Conservation (phyloP, 441 rosid genomes). For the Raphanus hybrid region DNA sequence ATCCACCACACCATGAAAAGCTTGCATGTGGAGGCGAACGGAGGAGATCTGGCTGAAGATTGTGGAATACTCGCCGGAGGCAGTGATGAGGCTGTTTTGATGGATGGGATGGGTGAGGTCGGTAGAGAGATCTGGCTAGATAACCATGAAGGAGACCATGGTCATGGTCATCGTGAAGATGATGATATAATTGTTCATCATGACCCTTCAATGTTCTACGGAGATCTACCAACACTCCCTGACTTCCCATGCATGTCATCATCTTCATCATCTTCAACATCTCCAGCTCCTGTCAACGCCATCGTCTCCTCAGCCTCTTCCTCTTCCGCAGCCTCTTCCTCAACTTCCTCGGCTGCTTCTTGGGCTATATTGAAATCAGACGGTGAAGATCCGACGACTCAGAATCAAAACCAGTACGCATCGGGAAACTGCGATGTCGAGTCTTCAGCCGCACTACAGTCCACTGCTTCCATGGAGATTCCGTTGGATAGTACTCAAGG, state of each 20-base stretch:
- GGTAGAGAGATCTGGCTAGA: too few species aligned
- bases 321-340: conserved; percentile 69
- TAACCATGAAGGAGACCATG: not conserved
- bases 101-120: too few species aligned
- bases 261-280: conserved; percentile 83
- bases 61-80: too few species aligned
- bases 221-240: conserved; percentile 74
- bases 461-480: conserved; percentile 81
- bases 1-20: too few species aligned
- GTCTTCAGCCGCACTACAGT: conserved; percentile 54
- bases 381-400: conserved; percentile 48
- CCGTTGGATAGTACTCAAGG: conserved; percentile 44
- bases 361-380: conserved; percentile 78
- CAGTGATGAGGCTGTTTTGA: too few species aligned
- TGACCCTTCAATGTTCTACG: conserved; percentile 65
- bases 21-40: too few species aligned
- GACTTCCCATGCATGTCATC: conserved; percentile 97
- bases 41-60: too few species aligned
- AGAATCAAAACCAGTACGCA: conserved; percentile 30
- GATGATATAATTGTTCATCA: conserved; percentile 61
- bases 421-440: conserved; percentile 45
- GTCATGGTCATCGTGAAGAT: conserved; percentile 42
- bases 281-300: conserved; percentile 72
- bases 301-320: conserved; percentile 57
- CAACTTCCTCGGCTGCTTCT: conserved; percentile 61